A percentile compares a stretch with the other conserved stretches of the same genome.
Evolutionary conservation across 495 filamentous ascomycete genomes (phyloP).

Genomic region (Penicillium subrubescens): DNA sequence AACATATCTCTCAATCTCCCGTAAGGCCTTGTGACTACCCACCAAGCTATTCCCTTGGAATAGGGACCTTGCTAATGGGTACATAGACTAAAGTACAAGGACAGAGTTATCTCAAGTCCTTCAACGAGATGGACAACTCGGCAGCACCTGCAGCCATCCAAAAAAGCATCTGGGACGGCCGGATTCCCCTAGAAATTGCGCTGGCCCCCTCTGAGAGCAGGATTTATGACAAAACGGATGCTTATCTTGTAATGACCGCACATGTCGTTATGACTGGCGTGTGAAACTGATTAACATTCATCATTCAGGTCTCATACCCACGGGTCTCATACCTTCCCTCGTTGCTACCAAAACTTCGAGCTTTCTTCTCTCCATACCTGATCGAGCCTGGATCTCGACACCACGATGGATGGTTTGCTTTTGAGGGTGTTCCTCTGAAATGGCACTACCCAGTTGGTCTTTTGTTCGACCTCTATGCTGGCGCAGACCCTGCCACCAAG

Average conservation of each 20-base stretch:
- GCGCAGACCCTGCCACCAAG: constrained; percentile 57
- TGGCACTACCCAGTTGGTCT: constrained; percentile 88
- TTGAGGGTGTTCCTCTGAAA: constrained; percentile 78
- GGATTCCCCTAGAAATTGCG: constrained; percentile 53
- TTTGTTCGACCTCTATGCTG: constrained; percentile 84
- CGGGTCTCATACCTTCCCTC: constrained; percentile 66
- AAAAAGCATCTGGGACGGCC: constrained; percentile 52
- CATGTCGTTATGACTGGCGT: not conserved
- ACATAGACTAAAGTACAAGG: not conserved
- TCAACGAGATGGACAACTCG: constrained; percentile 23
- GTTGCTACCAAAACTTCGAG: constrained; percentile 73
- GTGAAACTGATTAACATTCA: not conserved
- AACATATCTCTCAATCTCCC: not conserved
- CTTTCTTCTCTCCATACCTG: constrained; percentile 75
- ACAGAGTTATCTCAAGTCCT: not conserved
- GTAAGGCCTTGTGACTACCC: not conserved
- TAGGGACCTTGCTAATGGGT: not conserved
- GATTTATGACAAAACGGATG: constrained; percentile 54
- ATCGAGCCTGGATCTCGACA: constrained; percentile 62
- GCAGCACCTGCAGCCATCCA: constrained; percentile 43
- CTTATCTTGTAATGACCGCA: constrained; percentile 48
- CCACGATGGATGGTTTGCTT: constrained; percentile 70
- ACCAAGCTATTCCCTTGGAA: no score
- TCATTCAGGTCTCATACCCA: constrained; percentile 50
- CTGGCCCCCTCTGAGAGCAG: constrained; percentile 57